These are phyloP conservation scores for Hypoxylon rubiginosum DNA, from an alignment of 2,329 filamentous ascomycete genomes.

Conservation along the genomic window DNA sequence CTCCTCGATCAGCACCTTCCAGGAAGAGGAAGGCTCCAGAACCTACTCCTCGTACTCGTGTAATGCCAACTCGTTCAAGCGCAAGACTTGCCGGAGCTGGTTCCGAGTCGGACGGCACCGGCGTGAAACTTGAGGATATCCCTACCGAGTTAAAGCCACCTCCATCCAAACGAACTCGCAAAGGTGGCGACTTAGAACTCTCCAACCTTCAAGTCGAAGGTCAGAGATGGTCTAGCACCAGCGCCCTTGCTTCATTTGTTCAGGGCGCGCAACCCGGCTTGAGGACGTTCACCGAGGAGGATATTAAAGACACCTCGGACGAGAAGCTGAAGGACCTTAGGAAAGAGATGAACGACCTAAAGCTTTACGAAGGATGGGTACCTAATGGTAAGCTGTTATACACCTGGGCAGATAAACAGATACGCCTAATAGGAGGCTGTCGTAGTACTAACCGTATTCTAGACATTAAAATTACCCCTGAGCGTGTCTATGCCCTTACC, in stretches of 20 bases:
- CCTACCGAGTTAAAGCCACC: constrained; percentile 57
- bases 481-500: constrained; percentile 86
- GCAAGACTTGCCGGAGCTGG: constrained; percentile 69
- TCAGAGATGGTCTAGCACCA: constrained; percentile 78
- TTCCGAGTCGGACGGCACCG: constrained; percentile 60
- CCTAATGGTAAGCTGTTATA: constrained; percentile 73
- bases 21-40: constrained; percentile 58
- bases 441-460: constrained; percentile 18
- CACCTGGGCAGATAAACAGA: not conserved
- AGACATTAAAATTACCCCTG: constrained; percentile 93
- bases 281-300: constrained; percentile 87
- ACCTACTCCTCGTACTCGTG: constrained; percentile 61
- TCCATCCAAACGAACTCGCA: constrained; percentile 70
- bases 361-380: constrained; percentile 85
- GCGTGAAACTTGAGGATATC: constrained; percentile 63
- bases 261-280: constrained; percentile 83
- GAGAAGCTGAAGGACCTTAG: constrained; percentile 80
- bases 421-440: not conserved
- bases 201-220: constrained; percentile 85
- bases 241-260: constrained; percentile 72
- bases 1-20: constrained; percentile 59
- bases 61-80: constrained; percentile 68
- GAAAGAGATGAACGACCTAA: constrained; percentile 80
- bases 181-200: constrained; percentile 74
- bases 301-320: constrained; percentile 83